Evolutionary conservation across 73 alveolate species (phyloP), one percentile per base, ranked within the genome.

Genomic region (Paramecium octaurelia): DNA sequence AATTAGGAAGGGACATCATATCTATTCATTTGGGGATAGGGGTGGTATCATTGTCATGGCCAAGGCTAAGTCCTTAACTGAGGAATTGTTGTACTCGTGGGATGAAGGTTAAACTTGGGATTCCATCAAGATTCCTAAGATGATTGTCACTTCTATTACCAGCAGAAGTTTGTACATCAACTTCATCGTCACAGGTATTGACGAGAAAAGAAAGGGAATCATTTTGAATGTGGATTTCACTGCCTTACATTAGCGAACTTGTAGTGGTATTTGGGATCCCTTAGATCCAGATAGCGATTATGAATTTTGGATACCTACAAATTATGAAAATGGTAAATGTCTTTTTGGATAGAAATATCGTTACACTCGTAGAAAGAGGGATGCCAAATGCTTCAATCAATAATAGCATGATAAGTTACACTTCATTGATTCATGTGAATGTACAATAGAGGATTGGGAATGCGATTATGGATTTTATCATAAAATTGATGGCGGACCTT

Each of bases 31-130:
- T 21, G 99, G 99, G 4, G 99, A 98, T 93, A 99, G 98, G 83
- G 99, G 99, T 16, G 99, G 99, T 27, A 90, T 98, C 38, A 95
- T 98, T 8, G 99, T 98, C 50, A 96, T 97, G 97, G 99, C 99
- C 1, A 93, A 92, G 24, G 95, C 94, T 88, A 85, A 92, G 54
- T 83, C 91, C 48, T 91, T 96, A 42, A 95, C 99, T 1, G 95
- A 94, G 18, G 93, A 92, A 50, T 95, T 98, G 57, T 89, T 85
- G 18, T 95, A 92, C 92, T 87, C 96, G 8, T 95, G 98, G 97
- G 95, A 95, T 54, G 97, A 95, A 90, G 98, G 98, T 21, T 92
- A 77, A 76, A 88, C 95, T 43, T 95, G 98, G 98, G 95, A 95
- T 23, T 85, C 24, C 29, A 4, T 64, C 0, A 20, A 31, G 80